Conservation (phyloP, 768 basidiomycete genomes). For the Boletus sensibilis region DNA sequence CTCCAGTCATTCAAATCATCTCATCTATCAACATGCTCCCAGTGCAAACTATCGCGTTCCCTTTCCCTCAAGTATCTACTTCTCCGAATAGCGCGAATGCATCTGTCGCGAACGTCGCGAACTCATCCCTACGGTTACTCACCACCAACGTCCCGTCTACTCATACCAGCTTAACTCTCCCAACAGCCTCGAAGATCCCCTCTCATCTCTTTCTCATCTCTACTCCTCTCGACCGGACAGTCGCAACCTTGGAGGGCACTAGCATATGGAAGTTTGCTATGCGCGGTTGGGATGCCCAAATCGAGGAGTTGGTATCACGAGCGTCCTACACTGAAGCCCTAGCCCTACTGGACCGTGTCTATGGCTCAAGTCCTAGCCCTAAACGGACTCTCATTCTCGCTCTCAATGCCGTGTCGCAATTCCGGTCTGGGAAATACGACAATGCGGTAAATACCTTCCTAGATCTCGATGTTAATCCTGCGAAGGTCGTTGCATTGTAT, state of each 20-base stretch:
- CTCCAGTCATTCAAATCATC: constrained; percentile 65
- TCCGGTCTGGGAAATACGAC: constrained; percentile 66
- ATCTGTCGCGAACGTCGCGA: constrained; percentile 24
- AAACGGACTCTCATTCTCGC: constrained; percentile 60
- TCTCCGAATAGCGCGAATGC: constrained; percentile 8
- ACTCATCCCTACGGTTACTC: constrained; percentile 63
- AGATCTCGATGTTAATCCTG: constrained; percentile 87
- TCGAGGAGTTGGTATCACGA: constrained; percentile 75
- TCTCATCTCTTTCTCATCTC: constrained; percentile 61
- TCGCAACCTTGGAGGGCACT: constrained; percentile 67
- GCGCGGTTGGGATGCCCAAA: constrained; percentile 73
- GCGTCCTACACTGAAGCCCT: constrained; percentile 78
- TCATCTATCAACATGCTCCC: constrained; percentile 65
- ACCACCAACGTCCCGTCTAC: constrained; percentile 40
- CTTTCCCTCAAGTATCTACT: constrained; percentile 44
- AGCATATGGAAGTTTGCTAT: constrained; percentile 75
- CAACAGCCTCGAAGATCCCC: neutral
- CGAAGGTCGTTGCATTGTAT: constrained; percentile 89
- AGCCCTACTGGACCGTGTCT: constrained; percentile 59
- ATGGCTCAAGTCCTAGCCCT: constrained; percentile 9
- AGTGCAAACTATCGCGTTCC: constrained; percentile 63
- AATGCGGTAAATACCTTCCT: constrained; percentile 85
- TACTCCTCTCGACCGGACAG: constrained; percentile 70
- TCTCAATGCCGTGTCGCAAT: constrained; percentile 77
- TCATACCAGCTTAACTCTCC: constrained; percentile 38